Conservation (phyloP, 1,139 yeast species). For the Saccharomyces pastorianus region DNA sequence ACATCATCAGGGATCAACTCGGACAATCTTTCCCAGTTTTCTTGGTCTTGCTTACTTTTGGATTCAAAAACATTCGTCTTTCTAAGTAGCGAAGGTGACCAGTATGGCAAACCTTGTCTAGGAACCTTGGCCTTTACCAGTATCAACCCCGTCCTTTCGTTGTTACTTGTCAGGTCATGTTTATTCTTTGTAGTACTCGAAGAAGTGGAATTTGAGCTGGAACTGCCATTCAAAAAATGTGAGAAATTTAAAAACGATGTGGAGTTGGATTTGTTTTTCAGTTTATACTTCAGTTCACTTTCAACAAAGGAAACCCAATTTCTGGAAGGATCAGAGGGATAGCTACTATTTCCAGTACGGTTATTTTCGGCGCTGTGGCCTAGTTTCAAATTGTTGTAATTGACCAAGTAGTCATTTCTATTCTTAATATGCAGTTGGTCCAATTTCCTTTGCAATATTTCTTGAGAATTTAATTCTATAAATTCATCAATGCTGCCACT, state of each 20-base stretch:
- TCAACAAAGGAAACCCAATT: conserved; percentile 6
- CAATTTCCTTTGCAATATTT: conserved; percentile 17
- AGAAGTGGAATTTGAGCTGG: conserved; percentile 3
- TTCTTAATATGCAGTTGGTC: conserved; percentile 18
- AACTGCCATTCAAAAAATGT: neutral
- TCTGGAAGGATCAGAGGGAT: neutral
- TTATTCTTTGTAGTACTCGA: conserved; percentile 5
- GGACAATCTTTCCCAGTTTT: conserved; percentile 22
- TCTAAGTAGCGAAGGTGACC: conserved; percentile 30
- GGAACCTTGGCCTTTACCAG: conserved; percentile 17
- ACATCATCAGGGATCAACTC: conserved; percentile 23
- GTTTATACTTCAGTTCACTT: conserved; percentile 14
- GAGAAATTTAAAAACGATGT: conserved; percentile 11
- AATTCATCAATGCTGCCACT: conserved; percentile 17
- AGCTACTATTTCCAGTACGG: neutral
- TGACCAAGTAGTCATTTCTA: conserved; percentile 6
- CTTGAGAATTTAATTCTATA: conserved; percentile 15
- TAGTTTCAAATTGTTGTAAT: neutral
- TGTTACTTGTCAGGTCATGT: conserved; percentile 1
- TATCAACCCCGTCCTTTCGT: conserved; percentile 17
- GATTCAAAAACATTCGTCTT: conserved; percentile 24
- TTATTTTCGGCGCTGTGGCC: neutral
- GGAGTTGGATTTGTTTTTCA: conserved; percentile 11
- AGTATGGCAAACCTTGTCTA: conserved; percentile 30
- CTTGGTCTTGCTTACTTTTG: conserved; percentile 24